A percentile compares a stretch with the other conserved stretches of the same genome.
phyloP scores from a whole-genome alignment of 495 filamentous ascomycete genomes.

The Tirmania nivea region DNA sequence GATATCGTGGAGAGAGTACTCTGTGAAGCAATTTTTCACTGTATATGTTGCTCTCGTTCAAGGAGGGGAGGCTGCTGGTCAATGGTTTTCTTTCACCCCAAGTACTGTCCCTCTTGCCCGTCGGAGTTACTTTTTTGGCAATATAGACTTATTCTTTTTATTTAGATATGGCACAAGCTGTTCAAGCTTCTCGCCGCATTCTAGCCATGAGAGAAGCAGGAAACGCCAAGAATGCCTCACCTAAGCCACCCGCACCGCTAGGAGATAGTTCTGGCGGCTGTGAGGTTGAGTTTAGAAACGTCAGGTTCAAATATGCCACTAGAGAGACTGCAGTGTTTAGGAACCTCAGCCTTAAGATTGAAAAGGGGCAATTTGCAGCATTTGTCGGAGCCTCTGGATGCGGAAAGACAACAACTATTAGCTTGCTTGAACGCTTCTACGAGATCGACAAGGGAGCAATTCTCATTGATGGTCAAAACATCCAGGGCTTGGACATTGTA shows the following conservation, averaged over 20 bases:
- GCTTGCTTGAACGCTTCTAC: conserved; percentile 36
- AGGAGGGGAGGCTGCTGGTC: conserved; percentile 16
- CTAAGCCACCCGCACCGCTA: neutral
- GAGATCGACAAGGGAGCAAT: conserved; percentile 23
- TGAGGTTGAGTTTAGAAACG: conserved; percentile 32
- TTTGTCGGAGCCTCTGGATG: conserved; percentile 51
- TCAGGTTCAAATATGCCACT: conserved; percentile 39
- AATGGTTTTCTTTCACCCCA: conserved; percentile 5
- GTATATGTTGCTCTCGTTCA: conserved; percentile 21
- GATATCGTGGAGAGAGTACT: conserved; percentile 12
- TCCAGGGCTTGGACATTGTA: conserved; percentile 25
- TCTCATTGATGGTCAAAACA: conserved; percentile 27
- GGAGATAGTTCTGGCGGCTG: conserved; percentile 23
- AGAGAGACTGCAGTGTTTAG: conserved; percentile 31
- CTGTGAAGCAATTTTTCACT: conserved; percentile 17
- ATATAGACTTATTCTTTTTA: neutral
- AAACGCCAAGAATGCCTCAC: neutral
- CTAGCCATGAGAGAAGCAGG: conserved; percentile 1
- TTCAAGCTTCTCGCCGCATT: conserved; percentile 5
- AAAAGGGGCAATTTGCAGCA: conserved; percentile 42
- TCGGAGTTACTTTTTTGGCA: neutral
- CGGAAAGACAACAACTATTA: conserved; percentile 49
- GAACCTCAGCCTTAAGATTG: conserved; percentile 33
- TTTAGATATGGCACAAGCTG: conserved; percentile 4
- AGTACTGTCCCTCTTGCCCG: neutral